These are phyloP conservation scores for Pyricularia grisea DNA, from an alignment of 2,329 filamentous ascomycete species.

Conservation along the genomic window DNA sequence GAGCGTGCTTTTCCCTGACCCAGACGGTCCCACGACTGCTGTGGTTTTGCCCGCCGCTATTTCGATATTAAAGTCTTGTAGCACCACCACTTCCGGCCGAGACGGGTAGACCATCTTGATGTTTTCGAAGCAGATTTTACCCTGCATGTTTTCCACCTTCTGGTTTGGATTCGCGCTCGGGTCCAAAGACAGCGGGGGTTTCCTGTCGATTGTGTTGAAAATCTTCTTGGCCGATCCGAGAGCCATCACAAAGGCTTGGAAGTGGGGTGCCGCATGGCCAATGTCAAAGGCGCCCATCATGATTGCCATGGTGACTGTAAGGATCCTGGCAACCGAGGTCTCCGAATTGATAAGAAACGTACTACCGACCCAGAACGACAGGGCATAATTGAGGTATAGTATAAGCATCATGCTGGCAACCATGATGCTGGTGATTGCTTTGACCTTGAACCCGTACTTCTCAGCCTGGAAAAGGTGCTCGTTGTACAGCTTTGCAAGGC, in stretches of 20 bases:
- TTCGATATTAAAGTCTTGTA: constrained; percentile 69
- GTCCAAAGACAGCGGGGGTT: constrained; percentile 70
- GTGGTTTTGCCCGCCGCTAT: constrained; percentile 89
- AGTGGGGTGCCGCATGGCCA: constrained; percentile 77
- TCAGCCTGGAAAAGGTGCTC: constrained; percentile 63
- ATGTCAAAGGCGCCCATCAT: constrained; percentile 91
- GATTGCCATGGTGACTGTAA: constrained; percentile 82
- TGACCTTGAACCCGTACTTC: constrained; percentile 65
- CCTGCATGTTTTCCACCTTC: constrained; percentile 63
- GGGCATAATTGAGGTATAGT: constrained; percentile 76
- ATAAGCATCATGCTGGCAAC: constrained; percentile 58
- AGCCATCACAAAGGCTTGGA: constrained; percentile 76
- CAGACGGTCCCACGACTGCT: constrained; percentile 58
- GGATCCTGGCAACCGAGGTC: constrained; percentile 57
- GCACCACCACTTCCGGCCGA: constrained; percentile 79
- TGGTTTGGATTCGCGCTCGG: constrained; percentile 56
- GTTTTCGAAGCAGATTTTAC: constrained; percentile 69
- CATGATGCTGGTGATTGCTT: constrained; percentile 66
- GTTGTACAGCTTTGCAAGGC: constrained; percentile 82
- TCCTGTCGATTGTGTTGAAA: constrained; percentile 74
- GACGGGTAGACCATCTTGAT: constrained; percentile 94
- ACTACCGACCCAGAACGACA: constrained; percentile 89
- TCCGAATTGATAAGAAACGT: constrained; percentile 60
- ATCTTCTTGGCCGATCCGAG: constrained; percentile 85
- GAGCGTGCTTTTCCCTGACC: constrained; percentile 36